Evolutionary conservation across 2,329 filamentous ascomycete genomes (phyloP).

Genomic region (Aphanoascus verrucosus): DNA sequence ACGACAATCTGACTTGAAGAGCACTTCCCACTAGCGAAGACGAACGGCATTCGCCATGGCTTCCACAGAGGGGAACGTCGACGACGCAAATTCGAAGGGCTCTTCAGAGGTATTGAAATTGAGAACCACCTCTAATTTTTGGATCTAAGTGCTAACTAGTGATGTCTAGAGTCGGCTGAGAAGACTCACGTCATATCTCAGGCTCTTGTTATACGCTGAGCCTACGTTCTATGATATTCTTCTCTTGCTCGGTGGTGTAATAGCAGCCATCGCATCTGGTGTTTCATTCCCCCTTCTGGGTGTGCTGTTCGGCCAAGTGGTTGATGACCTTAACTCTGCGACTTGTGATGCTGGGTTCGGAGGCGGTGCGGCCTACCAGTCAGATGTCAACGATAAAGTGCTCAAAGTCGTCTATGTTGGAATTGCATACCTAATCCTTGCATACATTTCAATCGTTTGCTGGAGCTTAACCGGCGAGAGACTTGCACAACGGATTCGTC

Average conservation of each 20-base stretch:
- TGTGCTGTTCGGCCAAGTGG: conserved; percentile 25
- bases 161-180: neutral
- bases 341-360: conserved; percentile 14
- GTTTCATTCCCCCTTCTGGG: conserved; percentile 26
- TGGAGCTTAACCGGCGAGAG: conserved; percentile 51
- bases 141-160: neutral
- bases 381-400: conserved; percentile 45
- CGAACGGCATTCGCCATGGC: neutral
- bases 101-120: conserved; percentile 4
- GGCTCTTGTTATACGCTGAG: conserved; percentile 16
- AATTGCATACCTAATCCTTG: conserved; percentile 46
- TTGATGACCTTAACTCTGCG: conserved; percentile 24
- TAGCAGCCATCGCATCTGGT: conserved; percentile 24
- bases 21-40: neutral
- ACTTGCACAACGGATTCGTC: conserved; percentile 47
- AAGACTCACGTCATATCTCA: conserved; percentile 12
- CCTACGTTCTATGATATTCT: conserved; percentile 15
- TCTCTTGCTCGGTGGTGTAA: conserved; percentile 18
- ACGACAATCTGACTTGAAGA: neutral
- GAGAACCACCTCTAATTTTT: neutral
- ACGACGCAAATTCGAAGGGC: neutral
- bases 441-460: conserved; percentile 50
- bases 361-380: conserved; percentile 25
- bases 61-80: neutral
- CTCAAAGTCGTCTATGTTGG: conserved; percentile 47